A percentile compares a stretch with the other conserved stretches of the same genome.
Conservation (phyloP, 2,329 filamentous ascomycete genomes). For the Dothideomycetes sp. region DNA sequence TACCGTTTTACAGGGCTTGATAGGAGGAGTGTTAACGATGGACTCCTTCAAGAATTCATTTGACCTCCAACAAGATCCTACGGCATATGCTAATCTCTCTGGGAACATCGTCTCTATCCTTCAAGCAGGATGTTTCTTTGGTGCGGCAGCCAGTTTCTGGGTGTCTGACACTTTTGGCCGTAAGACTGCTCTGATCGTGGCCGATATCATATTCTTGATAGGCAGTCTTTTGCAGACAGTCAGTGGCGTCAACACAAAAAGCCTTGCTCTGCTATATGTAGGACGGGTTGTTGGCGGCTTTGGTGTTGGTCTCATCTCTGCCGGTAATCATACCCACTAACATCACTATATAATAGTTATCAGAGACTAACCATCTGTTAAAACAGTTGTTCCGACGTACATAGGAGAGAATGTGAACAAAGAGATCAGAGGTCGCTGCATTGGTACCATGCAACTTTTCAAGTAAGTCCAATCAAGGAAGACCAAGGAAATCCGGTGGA, state of each 20-base stretch:
- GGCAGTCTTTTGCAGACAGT: slow-evolving; percentile 34
- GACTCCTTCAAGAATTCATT: slow-evolving; percentile 35
- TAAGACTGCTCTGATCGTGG: slow-evolving; percentile 33
- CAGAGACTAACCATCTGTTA: no score
- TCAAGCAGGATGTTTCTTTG: slow-evolving; percentile 38
- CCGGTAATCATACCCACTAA: slow-evolving; percentile 37
- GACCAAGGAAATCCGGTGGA: no score
- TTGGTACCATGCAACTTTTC: slow-evolving; percentile 25
- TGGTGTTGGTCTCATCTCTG: slow-evolving; percentile 34
- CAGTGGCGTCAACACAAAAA: slow-evolving; percentile 27
- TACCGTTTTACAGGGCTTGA: slow-evolving; percentile 16
- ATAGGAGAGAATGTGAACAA: slow-evolving; percentile 39
- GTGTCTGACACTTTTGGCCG: slow-evolving; percentile 34
- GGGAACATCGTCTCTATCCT: slow-evolving; percentile 38
- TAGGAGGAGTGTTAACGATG: slow-evolving; percentile 34
- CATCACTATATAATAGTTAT: no score
- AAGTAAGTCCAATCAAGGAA: no score
- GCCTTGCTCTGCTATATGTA: slow-evolving; percentile 33
- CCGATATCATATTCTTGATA: slow-evolving; percentile 34
- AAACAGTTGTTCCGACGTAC: no score
- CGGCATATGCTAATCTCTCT: slow-evolving; percentile 31
- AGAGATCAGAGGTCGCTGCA: slow-evolving; percentile 23
- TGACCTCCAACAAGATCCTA: slow-evolving; percentile 26
- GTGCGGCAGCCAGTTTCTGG: slow-evolving; percentile 35
- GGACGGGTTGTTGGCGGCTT: slow-evolving; percentile 37